A percentile compares a stretch with the other conserved stretches of the same genome.
Evolutionary conservation across 768 basidiomycete species (phyloP).

Genomic region (Coprinopsis strossmayeri): DNA sequence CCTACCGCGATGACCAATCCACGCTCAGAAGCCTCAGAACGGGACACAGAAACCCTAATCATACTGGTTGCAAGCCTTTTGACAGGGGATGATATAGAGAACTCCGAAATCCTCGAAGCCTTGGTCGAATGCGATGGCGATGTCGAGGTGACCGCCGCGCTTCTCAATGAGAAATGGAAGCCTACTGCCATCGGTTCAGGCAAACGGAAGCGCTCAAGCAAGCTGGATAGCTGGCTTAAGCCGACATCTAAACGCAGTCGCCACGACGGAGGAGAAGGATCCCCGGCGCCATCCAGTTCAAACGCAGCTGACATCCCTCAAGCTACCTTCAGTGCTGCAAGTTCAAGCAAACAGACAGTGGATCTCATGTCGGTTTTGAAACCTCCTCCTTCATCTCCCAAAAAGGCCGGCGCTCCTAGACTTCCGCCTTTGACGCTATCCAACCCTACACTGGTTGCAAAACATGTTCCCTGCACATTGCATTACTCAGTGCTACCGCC

Average conservation of each 20-base stretch:
- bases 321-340: constrained; percentile 5
- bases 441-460: constrained; percentile 55
- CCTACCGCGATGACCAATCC: constrained; percentile 25
- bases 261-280: background rate
- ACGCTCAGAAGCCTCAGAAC: constrained; percentile 38
- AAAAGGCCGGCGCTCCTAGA: constrained; percentile 24
- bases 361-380: constrained; percentile 53
- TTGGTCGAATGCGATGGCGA: constrained; percentile 53
- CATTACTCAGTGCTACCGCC: constrained; percentile 65
- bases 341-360: constrained; percentile 21
- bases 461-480: constrained; percentile 71
- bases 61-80: constrained; percentile 63
- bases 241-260: constrained; percentile 16
- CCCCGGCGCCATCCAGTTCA: background rate
- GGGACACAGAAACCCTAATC: constrained; percentile 64
- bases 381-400: constrained; percentile 36
- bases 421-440: constrained; percentile 58
- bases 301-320: background rate
- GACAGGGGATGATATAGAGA: constrained; percentile 19
- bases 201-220: constrained; percentile 34
- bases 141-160: constrained; percentile 40
- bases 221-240: constrained; percentile 54
- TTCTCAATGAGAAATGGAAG: constrained; percentile 23
- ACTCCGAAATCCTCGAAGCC: constrained; percentile 47
- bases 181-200: constrained; percentile 9